Evolutionary conservation across 2,329 filamentous ascomycete genomes (phyloP), one percentile per base, ranked within the genome.

Genomic region (Botrytis aclada): DNA sequence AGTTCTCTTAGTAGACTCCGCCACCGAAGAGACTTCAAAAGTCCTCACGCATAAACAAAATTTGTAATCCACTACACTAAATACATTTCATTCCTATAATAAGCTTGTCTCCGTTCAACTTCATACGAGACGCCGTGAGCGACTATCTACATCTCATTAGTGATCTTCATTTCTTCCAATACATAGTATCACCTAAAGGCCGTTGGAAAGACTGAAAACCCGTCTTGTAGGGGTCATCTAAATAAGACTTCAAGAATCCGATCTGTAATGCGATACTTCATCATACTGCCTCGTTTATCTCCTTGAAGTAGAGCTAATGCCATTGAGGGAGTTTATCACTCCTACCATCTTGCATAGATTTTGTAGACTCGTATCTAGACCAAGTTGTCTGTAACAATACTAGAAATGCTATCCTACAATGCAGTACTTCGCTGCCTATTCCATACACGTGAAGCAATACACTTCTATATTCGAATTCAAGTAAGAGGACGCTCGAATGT

Each of bases 141-240:
- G 4, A n/a, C 4, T 16, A 7, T 54, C 12, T 16, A 16, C 6
- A 54, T 7, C 12, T 54, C 25, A 54, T n/a, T 0, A n/a, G 12
- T n/a, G 29, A n/a, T 16, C 2, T 7, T 3, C 22, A 51, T 3
- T 5, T 54, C 25, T 16, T 8, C 47, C 25, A 16, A 16, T n/a
- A 54, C 5, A 54, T 12, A 29, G 12, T n/a, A 54, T 14, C 47
- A 54, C 12, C 47, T 54, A n/a, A 54, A 14, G 1, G 25, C 10
- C 5, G 12, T n/a, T 29, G 0, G 0, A 29, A n/a, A 54, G 25
- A 54, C 5, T 7, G 12, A 0, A 6, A n/a, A 54, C 2, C 12
- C 25, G 25, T n/a, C 43, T 1, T 22, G 43, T 22, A 45, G n/a
- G n/a, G n/a, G n/a, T n/a, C n/a, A n/a, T n/a, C n/a, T n/a, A n/a